These are phyloP conservation scores for Chlamydomonas reinhardtii DNA, from an alignment of 163 green algal genomes.

Conservation along the genomic window DNA sequence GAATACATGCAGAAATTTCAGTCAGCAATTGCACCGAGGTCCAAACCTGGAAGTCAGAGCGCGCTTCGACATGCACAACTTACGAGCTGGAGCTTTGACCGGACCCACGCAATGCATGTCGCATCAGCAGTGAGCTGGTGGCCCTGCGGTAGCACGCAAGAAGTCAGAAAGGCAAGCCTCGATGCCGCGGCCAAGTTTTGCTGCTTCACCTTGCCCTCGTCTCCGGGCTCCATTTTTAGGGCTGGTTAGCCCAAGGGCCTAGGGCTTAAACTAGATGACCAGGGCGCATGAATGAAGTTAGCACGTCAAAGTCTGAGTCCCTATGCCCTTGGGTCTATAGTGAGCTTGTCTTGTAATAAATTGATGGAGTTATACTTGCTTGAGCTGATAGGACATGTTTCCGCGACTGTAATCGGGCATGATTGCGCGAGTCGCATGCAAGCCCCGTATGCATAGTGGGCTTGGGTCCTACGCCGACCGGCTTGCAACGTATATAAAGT, in stretches of 20 bases:
- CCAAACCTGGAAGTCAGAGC: background rate
- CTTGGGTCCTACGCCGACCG: no score
- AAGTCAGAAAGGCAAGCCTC: background rate
- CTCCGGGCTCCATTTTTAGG: background rate
- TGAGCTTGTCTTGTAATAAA: background rate
- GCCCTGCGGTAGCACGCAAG: background rate
- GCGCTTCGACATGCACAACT: conserved; percentile 40
- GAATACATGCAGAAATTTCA: background rate
- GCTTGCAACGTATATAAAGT: no score
- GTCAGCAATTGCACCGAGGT: background rate
- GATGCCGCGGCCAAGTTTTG: background rate
- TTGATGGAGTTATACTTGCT: background rate
- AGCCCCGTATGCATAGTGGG: no score
- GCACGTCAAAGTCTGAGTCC: background rate
- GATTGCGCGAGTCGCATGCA: no score
- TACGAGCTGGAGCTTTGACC: conserved; percentile 70
- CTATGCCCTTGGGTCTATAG: no score
- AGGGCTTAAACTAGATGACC: no score
- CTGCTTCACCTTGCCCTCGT: conserved; percentile 10
- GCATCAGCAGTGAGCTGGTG: conserved; percentile 46
- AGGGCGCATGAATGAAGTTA: no score
- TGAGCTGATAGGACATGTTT: no score
- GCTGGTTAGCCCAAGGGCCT: background rate
- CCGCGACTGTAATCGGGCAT: no score
- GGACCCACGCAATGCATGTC: conserved; percentile 67